These are phyloP conservation scores for Noccaea caerulescens DNA, from an alignment of 345 rosid species.

Conservation along the genomic window DNA sequence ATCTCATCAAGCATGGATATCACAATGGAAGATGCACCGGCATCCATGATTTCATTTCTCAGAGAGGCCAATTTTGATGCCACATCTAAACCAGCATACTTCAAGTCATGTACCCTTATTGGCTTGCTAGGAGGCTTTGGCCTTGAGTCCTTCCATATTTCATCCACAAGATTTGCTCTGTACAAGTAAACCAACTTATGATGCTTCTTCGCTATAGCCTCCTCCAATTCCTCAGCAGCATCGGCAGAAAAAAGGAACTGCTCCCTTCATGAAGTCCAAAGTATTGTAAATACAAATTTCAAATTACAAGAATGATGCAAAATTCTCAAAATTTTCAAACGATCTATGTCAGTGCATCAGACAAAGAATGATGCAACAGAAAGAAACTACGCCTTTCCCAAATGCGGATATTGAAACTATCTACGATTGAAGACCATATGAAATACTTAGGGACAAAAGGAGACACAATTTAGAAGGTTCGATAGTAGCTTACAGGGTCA, in stretches of 20 bases:
- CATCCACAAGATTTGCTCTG: constrained; percentile 76
- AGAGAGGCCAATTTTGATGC: constrained; percentile 68
- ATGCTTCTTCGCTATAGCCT: constrained; percentile 71
- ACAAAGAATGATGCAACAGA: neutral
- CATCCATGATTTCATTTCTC: constrained; percentile 68
- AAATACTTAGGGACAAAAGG: constrained; percentile 3
- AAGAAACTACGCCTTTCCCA: neutral
- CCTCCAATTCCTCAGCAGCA: constrained; percentile 94
- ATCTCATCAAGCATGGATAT: constrained; percentile 96
- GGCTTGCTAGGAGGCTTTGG: constrained; percentile 79
- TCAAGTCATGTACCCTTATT: constrained; percentile 80
- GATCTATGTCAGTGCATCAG: constrained; percentile 2
- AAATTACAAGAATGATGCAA: neutral
- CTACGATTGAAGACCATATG: neutral
- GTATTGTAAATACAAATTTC: constrained; percentile 30
- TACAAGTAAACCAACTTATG: constrained; percentile 83
- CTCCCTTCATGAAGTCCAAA: constrained; percentile 71
- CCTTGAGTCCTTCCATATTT: constrained; percentile 87
- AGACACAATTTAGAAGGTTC: constrained; percentile 37
- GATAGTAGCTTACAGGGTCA: constrained; percentile 80
- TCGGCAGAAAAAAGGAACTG: constrained; percentile 97
- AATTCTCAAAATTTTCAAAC: neutral
- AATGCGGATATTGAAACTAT: neutral
- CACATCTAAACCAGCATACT: constrained; percentile 85
- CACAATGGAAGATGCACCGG: constrained; percentile 79